Base-by-base conservation (phyloP, 106 monocot species). In the Apostasia shenzhenica region DNA sequence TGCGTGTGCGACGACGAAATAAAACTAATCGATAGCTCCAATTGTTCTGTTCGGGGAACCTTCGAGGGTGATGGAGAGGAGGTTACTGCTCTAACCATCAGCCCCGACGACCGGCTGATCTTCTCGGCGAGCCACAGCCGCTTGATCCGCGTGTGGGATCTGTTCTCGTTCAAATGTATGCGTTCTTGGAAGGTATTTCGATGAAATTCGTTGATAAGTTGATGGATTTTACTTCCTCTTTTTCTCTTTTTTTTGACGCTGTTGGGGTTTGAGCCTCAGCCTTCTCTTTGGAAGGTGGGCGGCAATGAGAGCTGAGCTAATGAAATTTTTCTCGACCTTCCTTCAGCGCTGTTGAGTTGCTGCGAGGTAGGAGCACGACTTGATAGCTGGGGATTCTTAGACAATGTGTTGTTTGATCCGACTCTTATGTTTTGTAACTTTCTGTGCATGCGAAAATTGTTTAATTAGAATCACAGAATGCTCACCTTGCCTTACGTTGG, bases 101-200 rank as follows among this genome's bases (percentile, higher is more conserved):
- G 77, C 70, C 97, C 89, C 12, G 92, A 83, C 58, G 86, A 83
- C 56, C 72, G 84, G 6, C 62, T 92, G 49, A 84, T 97, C 70
- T 87, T 92, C 79, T 84, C 97, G 8, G 84, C 97, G 13, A 83
- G 86, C 50, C 89, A 92, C 70, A 99, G 97, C 68, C 74, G 89
- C 4, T 81, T 92, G 4, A 85, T 99, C 66, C 59, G 97, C 52
- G 92, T 92, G 48, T 99, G 92, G 92, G 92, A 99, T 41, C 73
- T 99, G 48, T 59, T 84, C 14, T 83, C 92, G 13, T 70, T 61
- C 44, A 82, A 81, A 45, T 99, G 92, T 75, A 77, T 87, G 54
- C 89, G 97, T 8, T 92, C 89, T 6, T 99, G 97, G 97, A 99
- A 99, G 92, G 92, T 94, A 80, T 11, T 12, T 8, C 37, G 8